Percentiles rank a stretch among this genome's conserved stretches.
Evolutionary conservation across 2,329 filamentous ascomycete species (phyloP).

Genomic region (Nigrograna mackinnonii): DNA sequence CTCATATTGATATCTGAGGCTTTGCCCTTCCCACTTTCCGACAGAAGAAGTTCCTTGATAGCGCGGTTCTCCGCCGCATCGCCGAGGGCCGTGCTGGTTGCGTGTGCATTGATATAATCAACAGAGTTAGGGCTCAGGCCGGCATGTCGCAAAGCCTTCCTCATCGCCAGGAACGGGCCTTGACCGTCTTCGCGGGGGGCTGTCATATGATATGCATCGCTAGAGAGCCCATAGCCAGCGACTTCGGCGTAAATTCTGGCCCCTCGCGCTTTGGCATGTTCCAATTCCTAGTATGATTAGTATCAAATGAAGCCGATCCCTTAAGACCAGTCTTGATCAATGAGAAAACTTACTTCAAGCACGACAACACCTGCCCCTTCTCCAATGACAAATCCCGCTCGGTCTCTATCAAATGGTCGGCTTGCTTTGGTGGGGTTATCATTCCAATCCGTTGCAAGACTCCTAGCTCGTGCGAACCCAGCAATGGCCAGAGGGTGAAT

Average conservation of each 20-base stretch:
- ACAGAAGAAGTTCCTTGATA: slow-evolving; percentile 76
- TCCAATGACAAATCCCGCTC: slow-evolving; percentile 87
- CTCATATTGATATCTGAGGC: slow-evolving; percentile 77
- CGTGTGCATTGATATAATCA: slow-evolving; percentile 95
- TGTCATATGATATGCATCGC: slow-evolving; percentile 92
- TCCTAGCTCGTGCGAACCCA: slow-evolving; percentile 86
- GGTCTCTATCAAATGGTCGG: slow-evolving; percentile 80
- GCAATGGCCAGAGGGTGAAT: slow-evolving; percentile 93
- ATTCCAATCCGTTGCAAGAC: slow-evolving; percentile 82
- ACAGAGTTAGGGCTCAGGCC: slow-evolving; percentile 69
- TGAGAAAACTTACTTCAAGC: slow-evolving; percentile 64
- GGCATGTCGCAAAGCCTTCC: slow-evolving; percentile 75
- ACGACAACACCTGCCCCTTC: slow-evolving; percentile 89
- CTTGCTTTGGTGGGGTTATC: slow-evolving; percentile 71
- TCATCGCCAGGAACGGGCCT: slow-evolving; percentile 86
- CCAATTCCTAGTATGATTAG: slow-evolving; percentile 63
- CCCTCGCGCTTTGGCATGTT: slow-evolving; percentile 79
- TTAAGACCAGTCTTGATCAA: too few relatives aligned
- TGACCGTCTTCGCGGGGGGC: slow-evolving; percentile 81
- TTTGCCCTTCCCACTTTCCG: slow-evolving; percentile 65
- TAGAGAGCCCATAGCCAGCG: slow-evolving; percentile 85
- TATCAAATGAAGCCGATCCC: too few relatives aligned
- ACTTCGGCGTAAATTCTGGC: slow-evolving; percentile 88
- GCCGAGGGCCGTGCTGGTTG: slow-evolving; percentile 83
- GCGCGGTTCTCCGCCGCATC: slow-evolving; percentile 87